Conservation (phyloP, 2,329 filamentous ascomycete species). For the Dendryphion nanum region DNA sequence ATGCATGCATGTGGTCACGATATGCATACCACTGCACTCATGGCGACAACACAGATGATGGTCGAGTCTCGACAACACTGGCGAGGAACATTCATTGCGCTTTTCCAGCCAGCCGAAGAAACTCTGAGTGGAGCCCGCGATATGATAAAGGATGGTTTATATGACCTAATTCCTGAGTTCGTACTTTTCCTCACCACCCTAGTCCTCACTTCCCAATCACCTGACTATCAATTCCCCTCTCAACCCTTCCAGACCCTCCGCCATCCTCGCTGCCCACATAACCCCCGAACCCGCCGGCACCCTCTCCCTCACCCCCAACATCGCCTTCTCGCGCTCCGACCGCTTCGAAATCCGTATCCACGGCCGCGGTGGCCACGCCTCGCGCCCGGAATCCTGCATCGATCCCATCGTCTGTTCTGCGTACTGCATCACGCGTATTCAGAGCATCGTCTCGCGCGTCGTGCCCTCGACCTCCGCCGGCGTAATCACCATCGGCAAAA, state of each 20-base stretch:
- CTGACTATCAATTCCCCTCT: too few relatives aligned
- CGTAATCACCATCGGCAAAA: not conserved
- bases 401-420: constrained; percentile 1
- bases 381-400: not conserved
- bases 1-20: too few relatives aligned
- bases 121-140: too few relatives aligned
- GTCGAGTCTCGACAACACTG: too few relatives aligned
- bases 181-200: too few relatives aligned
- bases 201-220: too few relatives aligned
- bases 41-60: too few relatives aligned
- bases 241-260: not conserved
- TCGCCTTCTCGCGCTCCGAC: not conserved
- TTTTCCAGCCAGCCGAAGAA: too few relatives aligned
- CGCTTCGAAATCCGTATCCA: not conserved
- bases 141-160: too few relatives aligned
- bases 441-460: not conserved
- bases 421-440: not conserved
- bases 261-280: not conserved
- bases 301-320: not conserved
- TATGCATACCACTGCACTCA: too few relatives aligned
- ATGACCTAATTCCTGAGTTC: too few relatives aligned
- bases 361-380: constrained; percentile 1
- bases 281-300: not conserved
- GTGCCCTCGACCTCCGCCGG: not conserved
- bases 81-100: too few relatives aligned